A percentile compares a stretch with the other conserved stretches of the same genome.
These are phyloP conservation scores for Yamadazyma friedrichii DNA, from an alignment of 1,139 yeast genomes.

Conservation along the genomic window DNA sequence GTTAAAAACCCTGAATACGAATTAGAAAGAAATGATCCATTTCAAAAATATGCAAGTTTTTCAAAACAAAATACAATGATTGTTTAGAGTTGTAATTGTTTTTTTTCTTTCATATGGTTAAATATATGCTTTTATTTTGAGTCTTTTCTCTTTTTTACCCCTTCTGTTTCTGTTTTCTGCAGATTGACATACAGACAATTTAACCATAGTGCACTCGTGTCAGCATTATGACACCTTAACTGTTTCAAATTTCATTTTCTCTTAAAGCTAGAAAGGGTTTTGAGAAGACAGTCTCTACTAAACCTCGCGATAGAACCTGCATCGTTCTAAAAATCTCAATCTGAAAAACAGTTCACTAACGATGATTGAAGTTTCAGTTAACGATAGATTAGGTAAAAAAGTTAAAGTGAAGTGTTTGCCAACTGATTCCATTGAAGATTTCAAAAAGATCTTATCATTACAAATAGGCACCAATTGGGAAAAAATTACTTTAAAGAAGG, in stretches of 20 bases:
- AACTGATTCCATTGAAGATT: slow-evolving; percentile 87
- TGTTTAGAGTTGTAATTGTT: background rate
- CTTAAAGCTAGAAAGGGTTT: too few species aligned
- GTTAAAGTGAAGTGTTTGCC: slow-evolving; percentile 83
- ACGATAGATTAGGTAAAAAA: slow-evolving; percentile 76
- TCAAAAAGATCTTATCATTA: slow-evolving; percentile 77
- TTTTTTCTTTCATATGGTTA: background rate
- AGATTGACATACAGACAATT: too few species aligned
- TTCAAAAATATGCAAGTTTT: slow-evolving; percentile 48
- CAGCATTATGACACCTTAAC: too few species aligned
- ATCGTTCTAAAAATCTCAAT: too few species aligned
- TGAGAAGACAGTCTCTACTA: too few species aligned
- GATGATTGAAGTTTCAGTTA: slow-evolving; percentile 35
- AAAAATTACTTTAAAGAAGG: slow-evolving; percentile 67
- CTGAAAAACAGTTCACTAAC: too few species aligned
- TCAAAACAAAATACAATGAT: slow-evolving; percentile 1
- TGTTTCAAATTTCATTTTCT: too few species aligned
- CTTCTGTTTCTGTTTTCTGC: too few species aligned
- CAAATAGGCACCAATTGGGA: slow-evolving; percentile 78
- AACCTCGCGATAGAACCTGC: too few species aligned
- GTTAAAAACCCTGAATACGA: slow-evolving; percentile 59
- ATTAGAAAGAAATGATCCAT: slow-evolving; percentile 56
- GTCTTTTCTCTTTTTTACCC: too few species aligned
- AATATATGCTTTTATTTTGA: too few species aligned
- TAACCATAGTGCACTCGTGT: too few species aligned